Conservation (phyloP, 2,329 filamentous ascomycete genomes). For the Nemania sp. region DNA sequence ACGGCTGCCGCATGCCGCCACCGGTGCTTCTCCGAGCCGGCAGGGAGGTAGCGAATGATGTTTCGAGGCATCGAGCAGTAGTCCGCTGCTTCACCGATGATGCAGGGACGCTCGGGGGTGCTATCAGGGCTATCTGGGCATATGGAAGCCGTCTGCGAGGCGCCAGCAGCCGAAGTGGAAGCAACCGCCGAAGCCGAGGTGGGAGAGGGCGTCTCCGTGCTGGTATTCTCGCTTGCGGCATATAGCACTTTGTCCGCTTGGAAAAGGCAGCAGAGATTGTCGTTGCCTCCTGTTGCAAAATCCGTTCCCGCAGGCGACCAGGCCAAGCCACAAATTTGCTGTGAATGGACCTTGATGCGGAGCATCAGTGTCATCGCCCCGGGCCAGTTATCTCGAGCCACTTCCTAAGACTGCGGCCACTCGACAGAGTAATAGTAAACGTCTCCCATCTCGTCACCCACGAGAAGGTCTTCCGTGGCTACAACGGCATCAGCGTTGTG, state of each 20-base stretch:
- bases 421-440: conserved; percentile 90
- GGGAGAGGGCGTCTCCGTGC: neutral
- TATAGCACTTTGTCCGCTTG: conserved; percentile 63
- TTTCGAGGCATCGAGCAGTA: conserved; percentile 22
- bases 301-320: conserved; percentile 78
- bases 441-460: conserved; percentile 81
- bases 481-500: conserved; percentile 54
- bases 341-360: conserved; percentile 75
- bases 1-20: conserved; percentile 86
- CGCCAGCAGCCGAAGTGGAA: neutral
- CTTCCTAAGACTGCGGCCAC: conserved; percentile 71
- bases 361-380: conserved; percentile 78
- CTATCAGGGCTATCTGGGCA: neutral
- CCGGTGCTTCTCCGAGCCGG: conserved; percentile 66
- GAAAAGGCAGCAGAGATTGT: conserved; percentile 86
- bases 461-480: conserved; percentile 78
- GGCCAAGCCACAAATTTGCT: conserved; percentile 91
- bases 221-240: neutral
- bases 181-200: neutral
- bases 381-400: conserved; percentile 68
- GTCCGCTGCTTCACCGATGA: neutral
- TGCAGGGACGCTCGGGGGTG: neutral
- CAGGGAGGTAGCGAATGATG: conserved; percentile 51
- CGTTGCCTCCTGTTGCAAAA: conserved; percentile 89
- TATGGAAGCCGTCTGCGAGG: neutral